These are phyloP conservation scores for Calonectria multiphialidica DNA, from an alignment of 2,329 filamentous ascomycete genomes.

Conservation along the genomic window DNA sequence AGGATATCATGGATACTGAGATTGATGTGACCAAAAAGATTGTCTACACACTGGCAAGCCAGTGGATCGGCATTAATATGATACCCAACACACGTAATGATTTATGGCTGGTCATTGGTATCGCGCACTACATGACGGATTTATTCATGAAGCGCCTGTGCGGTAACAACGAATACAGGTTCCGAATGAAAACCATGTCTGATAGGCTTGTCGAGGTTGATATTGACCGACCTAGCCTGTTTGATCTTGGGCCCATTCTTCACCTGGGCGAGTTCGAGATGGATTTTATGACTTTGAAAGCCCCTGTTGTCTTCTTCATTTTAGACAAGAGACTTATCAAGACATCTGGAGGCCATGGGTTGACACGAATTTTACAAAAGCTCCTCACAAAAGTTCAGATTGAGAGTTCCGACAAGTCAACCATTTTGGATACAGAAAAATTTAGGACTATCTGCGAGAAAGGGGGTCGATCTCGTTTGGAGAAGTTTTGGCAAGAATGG, in stretches of 20 bases:
- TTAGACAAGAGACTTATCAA: constrained; percentile 93
- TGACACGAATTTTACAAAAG: constrained; percentile 87
- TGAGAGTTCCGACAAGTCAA: constrained; percentile 70
- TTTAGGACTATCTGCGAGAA: constrained; percentile 91
- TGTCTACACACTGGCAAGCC: constrained; percentile 86
- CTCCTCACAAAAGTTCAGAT: constrained; percentile 88
- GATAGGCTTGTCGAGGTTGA: constrained; percentile 88
- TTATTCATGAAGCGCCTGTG: constrained; percentile 91
- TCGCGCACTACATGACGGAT: constrained; percentile 95
- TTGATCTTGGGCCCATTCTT: constrained; percentile 81
- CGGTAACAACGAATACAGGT: constrained; percentile 95
- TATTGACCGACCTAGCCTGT: constrained; percentile 83
- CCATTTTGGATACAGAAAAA: constrained; percentile 78
- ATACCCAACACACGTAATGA: constrained; percentile 85
- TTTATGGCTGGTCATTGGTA: constrained; percentile 89
- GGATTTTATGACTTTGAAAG: constrained; percentile 92
- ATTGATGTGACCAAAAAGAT: constrained; percentile 84
- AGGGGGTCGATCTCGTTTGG: constrained; percentile 85
- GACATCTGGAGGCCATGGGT: constrained; percentile 82
- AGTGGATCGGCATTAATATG: constrained; percentile 96
- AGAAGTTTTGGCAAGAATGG: constrained; percentile 96
- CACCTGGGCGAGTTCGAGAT: constrained; percentile 86
- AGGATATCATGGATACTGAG: constrained; percentile 87
- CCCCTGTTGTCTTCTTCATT: constrained; percentile 91
- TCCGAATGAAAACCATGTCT: constrained; percentile 86